Conservation (phyloP, 228 moss, liverwort and hornwort species). For the Sphagnum fallax region DNA sequence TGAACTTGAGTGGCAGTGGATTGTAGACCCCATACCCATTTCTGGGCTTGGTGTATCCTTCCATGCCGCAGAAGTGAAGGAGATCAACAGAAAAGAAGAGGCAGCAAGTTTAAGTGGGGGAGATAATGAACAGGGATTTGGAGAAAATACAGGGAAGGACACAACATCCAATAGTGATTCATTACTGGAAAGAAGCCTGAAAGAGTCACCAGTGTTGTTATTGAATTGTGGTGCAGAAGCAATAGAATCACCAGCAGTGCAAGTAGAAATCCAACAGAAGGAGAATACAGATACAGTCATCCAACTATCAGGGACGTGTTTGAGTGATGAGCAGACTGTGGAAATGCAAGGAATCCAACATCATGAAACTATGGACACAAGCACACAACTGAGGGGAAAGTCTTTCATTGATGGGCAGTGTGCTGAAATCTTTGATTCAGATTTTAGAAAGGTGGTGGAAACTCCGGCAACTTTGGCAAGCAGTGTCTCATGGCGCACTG, state of each 20-base stretch:
- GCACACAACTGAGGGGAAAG: too few species aligned
- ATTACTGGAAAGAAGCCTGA: conserved; percentile 32
- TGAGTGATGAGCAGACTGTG: too few species aligned
- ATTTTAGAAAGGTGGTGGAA: conserved; percentile 17
- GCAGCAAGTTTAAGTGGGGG: background rate
- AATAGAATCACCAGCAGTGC: conserved; percentile 6
- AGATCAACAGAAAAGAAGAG: conserved; percentile 20
- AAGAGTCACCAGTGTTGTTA: conserved; percentile 18
- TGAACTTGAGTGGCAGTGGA: conserved; percentile 86
- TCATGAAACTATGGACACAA: too few species aligned
- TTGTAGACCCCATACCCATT: conserved; percentile 71
- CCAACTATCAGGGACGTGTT: too few species aligned
- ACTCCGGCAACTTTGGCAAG: conserved; percentile 28
- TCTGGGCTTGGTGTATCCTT: conserved; percentile 18
- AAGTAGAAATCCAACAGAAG: conserved; percentile 22
- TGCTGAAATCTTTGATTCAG: conserved; percentile 8
- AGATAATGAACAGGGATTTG: background rate
- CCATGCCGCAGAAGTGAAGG: conserved; percentile 14
- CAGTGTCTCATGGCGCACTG: conserved; percentile 48
- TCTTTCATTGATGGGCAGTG: conserved; percentile 15
- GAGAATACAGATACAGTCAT: conserved; percentile 13
- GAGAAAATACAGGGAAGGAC: conserved; percentile 4
- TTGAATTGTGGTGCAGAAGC: conserved; percentile 13
- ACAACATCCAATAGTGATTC: background rate
- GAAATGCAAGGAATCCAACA: too few species aligned